Evolutionary conservation across 1,284 basidiomycete genomes (phyloP).

Genomic region (Malassezia japonica): DNA sequence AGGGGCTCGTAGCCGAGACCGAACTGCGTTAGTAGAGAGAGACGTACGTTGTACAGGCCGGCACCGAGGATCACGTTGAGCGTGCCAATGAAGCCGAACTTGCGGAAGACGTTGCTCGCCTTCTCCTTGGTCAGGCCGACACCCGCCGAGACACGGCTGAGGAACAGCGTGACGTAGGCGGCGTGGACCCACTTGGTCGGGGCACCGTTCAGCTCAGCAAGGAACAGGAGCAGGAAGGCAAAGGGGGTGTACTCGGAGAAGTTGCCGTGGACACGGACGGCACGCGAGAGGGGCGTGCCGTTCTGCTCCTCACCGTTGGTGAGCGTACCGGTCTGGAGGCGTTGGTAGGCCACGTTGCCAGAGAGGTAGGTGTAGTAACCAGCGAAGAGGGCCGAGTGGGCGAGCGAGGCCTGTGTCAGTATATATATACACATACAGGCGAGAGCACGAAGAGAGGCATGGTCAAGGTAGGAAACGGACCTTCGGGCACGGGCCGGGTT

Average conservation of each 20-base stretch:
- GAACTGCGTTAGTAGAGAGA: conserved; percentile 7
- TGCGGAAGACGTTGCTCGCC: conserved; percentile 19
- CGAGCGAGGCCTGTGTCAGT: conserved; percentile 37
- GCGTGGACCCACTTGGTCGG: conserved; percentile 45
- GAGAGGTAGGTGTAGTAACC: conserved; percentile 43
- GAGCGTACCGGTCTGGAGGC: conserved; percentile 17
- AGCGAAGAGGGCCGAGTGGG: conserved; percentile 45
- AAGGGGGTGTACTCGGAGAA: conserved; percentile 41
- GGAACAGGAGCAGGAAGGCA: conserved; percentile 45
- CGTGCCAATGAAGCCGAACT: conserved; percentile 30
- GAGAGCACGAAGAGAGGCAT: conserved; percentile 48
- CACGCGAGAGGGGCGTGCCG: background rate
- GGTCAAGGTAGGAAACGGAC: background rate
- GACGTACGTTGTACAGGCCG: conserved; percentile 45
- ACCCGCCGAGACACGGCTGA: conserved; percentile 34
- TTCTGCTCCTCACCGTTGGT: conserved; percentile 22
- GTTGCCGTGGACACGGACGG: conserved; percentile 41
- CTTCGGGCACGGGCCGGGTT: background rate
- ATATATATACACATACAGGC: background rate
- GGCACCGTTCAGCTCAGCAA: conserved; percentile 48
- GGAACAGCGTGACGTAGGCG: conserved; percentile 41
- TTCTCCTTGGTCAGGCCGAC: conserved; percentile 27
- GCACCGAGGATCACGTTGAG: conserved; percentile 29
- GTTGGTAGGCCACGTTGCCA: conserved; percentile 28
- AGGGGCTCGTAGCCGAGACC: conserved; percentile 46